These are phyloP conservation scores for Chaetomium olivaceum DNA, from an alignment of 2,329 filamentous ascomycete species.

Conservation along the genomic window DNA sequence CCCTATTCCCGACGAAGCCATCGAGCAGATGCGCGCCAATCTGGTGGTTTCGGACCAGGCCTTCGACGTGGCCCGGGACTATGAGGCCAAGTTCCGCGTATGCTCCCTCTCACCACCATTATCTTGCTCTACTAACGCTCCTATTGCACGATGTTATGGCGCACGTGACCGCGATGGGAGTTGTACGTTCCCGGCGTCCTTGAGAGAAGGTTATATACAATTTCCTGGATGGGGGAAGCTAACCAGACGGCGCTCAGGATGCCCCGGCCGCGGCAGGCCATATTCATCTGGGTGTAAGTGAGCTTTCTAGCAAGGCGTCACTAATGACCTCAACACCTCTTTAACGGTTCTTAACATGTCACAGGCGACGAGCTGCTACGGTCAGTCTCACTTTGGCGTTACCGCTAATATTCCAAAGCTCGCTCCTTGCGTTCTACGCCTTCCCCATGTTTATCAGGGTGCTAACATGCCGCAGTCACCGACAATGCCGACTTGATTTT, in stretches of 20 bases:
- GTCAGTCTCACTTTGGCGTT: conserved; percentile 9
- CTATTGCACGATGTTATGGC: conserved; percentile 56
- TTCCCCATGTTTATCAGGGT: not conserved
- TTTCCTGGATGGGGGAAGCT: not conserved
- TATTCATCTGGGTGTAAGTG: conserved; percentile 73
- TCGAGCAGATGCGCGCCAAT: conserved; percentile 74
- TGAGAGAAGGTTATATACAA: not conserved
- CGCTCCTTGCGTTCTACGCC: not conserved
- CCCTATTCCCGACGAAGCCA: conserved; percentile 69
- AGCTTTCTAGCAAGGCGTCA: not conserved
- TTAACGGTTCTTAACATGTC: not conserved
- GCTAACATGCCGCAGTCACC: conserved; percentile 49
- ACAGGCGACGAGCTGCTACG: conserved; percentile 48
- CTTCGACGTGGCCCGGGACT: conserved; percentile 71
- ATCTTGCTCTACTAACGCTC: conserved; percentile 14
- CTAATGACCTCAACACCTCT: not conserved
- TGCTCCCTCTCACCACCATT: conserved; percentile 30
- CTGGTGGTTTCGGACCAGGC: conserved; percentile 75
- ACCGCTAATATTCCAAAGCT: not conserved
- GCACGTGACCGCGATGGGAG: conserved; percentile 74
- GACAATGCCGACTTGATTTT: conserved; percentile 80
- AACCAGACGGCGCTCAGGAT: conserved; percentile 17
- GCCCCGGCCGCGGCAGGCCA: conserved; percentile 80
- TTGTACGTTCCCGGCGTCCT: conserved; percentile 41
- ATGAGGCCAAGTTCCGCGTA: conserved; percentile 67